Base-by-base conservation (phyloP, 228 moss, liverwort and hornwort species). In the Sphagnum fallax region DNA sequence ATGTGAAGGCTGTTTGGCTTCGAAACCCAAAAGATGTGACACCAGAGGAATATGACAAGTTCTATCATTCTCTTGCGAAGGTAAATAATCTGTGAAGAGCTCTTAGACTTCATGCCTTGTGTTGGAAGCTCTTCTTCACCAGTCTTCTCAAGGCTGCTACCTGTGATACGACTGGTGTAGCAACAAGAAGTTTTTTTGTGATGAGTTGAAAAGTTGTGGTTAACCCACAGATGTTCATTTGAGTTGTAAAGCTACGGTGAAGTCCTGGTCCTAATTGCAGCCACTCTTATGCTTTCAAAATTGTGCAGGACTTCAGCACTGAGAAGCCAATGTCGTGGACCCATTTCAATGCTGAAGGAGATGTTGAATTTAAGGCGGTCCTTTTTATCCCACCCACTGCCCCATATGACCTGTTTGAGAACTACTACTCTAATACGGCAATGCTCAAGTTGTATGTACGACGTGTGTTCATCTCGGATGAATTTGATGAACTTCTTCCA, bases 261-360 rank as follows among this genome's bases (percentile, higher is more conserved):
- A 32, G 32, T 32, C 32, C 32, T 32, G 32, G 32, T 32, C 32
- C 32, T 32, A 32, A 32, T 32, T 32, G 8, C n/a, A 51, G 8
- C 53, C n/a, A 52, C 53, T 57, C 8, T 5, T 52, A 9, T 55
- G 51, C 51, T 57, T 2, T 52, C 10, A 0, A 12, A 50, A 16
- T 53, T 71, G 6, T 65, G 7, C 92, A 98, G 98, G 98, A 98
- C 72, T 89, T 98, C 52, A 84, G 79, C 63, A 82, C 77, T 62
- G 94, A 98, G 11, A 87, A 92, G 69, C 98, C 98, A 14, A 88
- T 98, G 71, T 77, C 98, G 4, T 98, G 90, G 87, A 92, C 92
- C 32, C 98, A 98, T 76, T 98, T 98, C 58, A 98, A 78, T 66
- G 98, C 98, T 50, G 98, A 98, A 75, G 98, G 98, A 80, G 98